phyloP scores from a whole-genome alignment of 257 asterid genomes.

The Linderniella brevidens region DNA sequence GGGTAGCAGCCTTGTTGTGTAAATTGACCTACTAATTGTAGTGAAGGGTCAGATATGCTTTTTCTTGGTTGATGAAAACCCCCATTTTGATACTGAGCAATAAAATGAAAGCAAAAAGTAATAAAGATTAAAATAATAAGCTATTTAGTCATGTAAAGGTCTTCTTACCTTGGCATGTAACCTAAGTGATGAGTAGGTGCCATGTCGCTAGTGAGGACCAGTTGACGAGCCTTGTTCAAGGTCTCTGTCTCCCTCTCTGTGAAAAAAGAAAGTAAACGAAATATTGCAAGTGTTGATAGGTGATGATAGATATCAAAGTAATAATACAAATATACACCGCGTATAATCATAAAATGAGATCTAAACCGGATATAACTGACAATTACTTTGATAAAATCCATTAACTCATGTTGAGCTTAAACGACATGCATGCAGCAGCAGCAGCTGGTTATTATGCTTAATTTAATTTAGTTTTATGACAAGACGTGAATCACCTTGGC shows the following conservation, averaged over 20 bases:
- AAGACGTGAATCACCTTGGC: conserved; percentile 44
- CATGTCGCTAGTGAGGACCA: conserved; percentile 65
- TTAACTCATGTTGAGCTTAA: too few species aligned
- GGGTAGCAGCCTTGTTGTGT: too few species aligned
- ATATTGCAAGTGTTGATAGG: too few species aligned
- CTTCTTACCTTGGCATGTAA: conserved; percentile 28
- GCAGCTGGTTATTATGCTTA: background rate
- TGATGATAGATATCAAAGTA: too few species aligned
- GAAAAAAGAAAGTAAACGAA: conserved; percentile 8
- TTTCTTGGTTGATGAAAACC: too few species aligned
- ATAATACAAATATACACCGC: too few species aligned
- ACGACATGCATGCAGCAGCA: conserved; percentile 11
- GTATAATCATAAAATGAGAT: too few species aligned
- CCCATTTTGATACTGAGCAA: background rate
- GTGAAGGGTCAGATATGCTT: too few species aligned
- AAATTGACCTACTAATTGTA: too few species aligned
- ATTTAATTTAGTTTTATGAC: background rate
- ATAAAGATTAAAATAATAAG: background rate
- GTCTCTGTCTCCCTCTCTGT: conserved; percentile 95
- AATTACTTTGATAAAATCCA: too few species aligned
- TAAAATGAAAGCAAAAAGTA: background rate
- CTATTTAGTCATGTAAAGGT: too few species aligned
- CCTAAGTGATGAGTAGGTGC: conserved; percentile 40
- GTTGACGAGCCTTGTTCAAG: conserved; percentile 82
- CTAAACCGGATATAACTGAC: too few species aligned